These are phyloP conservation scores for Didymella lethalis DNA, from an alignment of 2,329 filamentous ascomycete species.

Conservation along the genomic window DNA sequence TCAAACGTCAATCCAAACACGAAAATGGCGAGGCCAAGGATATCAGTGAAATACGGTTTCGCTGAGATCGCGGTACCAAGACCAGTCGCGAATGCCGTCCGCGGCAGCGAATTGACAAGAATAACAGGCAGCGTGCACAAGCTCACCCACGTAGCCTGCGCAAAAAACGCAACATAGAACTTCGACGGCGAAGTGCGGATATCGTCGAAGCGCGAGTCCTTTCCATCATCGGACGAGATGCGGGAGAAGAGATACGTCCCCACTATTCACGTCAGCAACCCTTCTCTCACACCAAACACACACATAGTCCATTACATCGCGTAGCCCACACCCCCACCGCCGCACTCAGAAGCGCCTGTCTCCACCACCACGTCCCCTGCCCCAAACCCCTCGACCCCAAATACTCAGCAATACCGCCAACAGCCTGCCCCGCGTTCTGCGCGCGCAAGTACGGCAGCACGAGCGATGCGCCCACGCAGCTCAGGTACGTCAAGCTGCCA, in stretches of 20 bases:
- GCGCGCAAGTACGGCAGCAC: constrained; percentile 68
- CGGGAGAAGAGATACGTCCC: constrained; percentile 70
- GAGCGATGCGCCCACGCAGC: constrained; percentile 68
- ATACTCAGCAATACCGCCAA: constrained; percentile 47
- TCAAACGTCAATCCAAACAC: constrained; percentile 68
- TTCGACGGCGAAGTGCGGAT: constrained; percentile 62
- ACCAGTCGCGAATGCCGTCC: constrained; percentile 56
- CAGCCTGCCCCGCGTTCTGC: constrained; percentile 57
- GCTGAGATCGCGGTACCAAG: constrained; percentile 56
- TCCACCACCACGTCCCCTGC: constrained; percentile 62
- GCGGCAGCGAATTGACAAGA: constrained; percentile 68
- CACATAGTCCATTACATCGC: constrained; percentile 54
- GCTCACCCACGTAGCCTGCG: constrained; percentile 73
- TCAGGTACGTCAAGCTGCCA: constrained; percentile 71
- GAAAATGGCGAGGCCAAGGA: constrained; percentile 66
- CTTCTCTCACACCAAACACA: neutral
- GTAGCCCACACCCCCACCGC: constrained; percentile 69
- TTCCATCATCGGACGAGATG: constrained; percentile 63
- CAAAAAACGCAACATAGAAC: constrained; percentile 64
- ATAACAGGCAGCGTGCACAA: constrained; percentile 72
- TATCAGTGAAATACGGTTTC: constrained; percentile 58
- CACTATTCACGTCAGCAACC: constrained; percentile 49
- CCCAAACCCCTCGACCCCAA: constrained; percentile 36
- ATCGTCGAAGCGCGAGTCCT: constrained; percentile 66
- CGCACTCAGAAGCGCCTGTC: constrained; percentile 63